These are phyloP conservation scores for Ceratobasidium sp. DNA, from an alignment of 1,284 basidiomycete species.

Conservation along the genomic window DNA sequence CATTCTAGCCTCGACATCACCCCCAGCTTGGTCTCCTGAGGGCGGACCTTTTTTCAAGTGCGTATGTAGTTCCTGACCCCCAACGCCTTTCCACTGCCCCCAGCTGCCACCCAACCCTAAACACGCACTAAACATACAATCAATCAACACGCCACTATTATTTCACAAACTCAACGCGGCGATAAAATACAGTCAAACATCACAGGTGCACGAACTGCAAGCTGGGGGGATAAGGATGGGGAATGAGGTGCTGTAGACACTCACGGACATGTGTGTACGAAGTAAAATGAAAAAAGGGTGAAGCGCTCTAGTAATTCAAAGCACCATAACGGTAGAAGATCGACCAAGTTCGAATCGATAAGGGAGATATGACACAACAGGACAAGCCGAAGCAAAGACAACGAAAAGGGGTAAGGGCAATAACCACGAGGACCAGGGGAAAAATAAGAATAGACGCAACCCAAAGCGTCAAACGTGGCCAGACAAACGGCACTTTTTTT, in stretches of 20 bases:
- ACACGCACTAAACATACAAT: too few species aligned
- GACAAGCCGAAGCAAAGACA: conserved; percentile 9
- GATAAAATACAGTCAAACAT: conserved; percentile 23
- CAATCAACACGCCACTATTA: conserved; percentile 21
- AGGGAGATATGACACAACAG: too few species aligned
- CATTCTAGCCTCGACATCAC: too few species aligned
- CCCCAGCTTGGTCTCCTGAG: too few species aligned
- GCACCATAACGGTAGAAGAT: neutral
- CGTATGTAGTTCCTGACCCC: too few species aligned
- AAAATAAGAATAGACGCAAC: conserved; percentile 33
- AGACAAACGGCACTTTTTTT: conserved; percentile 25
- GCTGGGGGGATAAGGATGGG: neutral
- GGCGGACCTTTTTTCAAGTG: too few species aligned
- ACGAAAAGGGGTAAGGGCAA: neutral
- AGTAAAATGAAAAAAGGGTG: neutral
- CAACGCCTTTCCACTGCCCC: too few species aligned
- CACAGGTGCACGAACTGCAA: neutral
- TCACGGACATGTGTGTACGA: neutral
- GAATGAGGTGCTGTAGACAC: neutral
- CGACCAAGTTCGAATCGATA: neutral
- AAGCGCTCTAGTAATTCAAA: neutral
- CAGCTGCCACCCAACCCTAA: too few species aligned
- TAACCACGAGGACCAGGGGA: neutral
- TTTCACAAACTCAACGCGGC: conserved; percentile 27
- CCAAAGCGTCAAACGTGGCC: conserved; percentile 15